Evolutionary conservation across 805 yeast genomes (phyloP).

Genomic region (Kluyveromyces dobzhanskii): DNA sequence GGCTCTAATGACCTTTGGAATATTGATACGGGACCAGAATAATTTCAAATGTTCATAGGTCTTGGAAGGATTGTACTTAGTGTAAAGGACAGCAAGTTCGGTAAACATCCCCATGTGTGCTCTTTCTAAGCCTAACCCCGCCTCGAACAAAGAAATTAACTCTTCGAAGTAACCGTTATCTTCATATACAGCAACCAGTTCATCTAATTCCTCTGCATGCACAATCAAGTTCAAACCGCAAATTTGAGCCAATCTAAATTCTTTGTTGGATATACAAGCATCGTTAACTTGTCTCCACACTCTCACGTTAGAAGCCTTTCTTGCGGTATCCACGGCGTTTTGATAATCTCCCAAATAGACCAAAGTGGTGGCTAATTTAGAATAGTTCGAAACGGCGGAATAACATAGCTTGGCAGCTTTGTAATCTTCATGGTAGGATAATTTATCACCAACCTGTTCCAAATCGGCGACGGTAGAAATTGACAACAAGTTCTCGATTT

Average conservation of each 20-base stretch:
- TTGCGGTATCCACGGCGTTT: conserved; percentile 96
- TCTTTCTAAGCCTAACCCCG: conserved; percentile 92
- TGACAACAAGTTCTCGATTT: conserved; percentile 75
- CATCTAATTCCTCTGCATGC: conserved; percentile 95
- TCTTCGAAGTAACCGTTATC: conserved; percentile 86
- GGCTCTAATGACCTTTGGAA: conserved; percentile 93
- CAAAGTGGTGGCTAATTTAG: conserved; percentile 92
- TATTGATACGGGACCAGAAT: conserved; percentile 97
- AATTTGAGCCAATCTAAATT: conserved; percentile 94
- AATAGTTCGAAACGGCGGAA: conserved; percentile 82
- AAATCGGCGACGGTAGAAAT: conserved; percentile 90
- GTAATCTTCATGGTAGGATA: conserved; percentile 73
- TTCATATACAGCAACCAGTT: conserved; percentile 80
- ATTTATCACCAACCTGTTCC: conserved; percentile 85
- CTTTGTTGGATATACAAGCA: conserved; percentile 92
- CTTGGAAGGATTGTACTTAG: conserved; percentile 82
- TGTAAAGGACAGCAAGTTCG: conserved; percentile 82
- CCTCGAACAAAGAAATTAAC: conserved; percentile 85
- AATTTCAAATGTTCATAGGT: conserved; percentile 94
- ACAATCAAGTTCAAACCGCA: conserved; percentile 96
- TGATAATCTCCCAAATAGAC: conserved; percentile 90
- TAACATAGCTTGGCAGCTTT: conserved; percentile 88
- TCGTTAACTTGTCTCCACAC: conserved; percentile 98
- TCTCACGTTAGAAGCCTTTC: conserved; percentile 87
- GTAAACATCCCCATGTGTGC: conserved; percentile 99